A percentile compares a stretch with the other conserved stretches of the same genome.
These are phyloP conservation scores for Nitzschia sp. DNA, from an alignment of 108 stramenopile species.

Conservation along the genomic window DNA sequence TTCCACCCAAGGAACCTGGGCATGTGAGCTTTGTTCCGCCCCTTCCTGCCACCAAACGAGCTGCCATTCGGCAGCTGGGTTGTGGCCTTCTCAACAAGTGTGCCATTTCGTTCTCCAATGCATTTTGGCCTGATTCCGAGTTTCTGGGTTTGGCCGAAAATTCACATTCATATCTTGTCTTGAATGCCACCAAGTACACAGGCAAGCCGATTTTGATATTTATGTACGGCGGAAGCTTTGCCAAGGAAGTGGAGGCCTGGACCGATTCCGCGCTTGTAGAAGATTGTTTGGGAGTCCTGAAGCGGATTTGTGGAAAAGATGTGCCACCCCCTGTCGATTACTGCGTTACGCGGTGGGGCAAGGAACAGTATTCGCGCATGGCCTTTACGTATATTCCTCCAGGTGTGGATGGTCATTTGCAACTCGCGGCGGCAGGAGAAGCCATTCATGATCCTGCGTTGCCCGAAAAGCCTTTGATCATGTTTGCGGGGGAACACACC, in stretches of 20 bases:
- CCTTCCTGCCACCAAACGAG: conserved; percentile 63
- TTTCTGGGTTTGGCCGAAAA: conserved; percentile 69
- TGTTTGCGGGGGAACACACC: conserved; percentile 96
- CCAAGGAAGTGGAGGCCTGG: conserved; percentile 62
- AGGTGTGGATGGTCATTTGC: conserved; percentile 65
- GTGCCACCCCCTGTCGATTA: conserved; percentile 69
- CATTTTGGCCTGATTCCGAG: conserved; percentile 81
- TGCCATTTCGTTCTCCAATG: conserved; percentile 67
- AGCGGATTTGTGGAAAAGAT: conserved; percentile 55
- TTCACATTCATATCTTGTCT: conserved; percentile 56
- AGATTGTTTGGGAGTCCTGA: conserved; percentile 68
- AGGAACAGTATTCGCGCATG: conserved; percentile 68
- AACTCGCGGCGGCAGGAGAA: conserved; percentile 54
- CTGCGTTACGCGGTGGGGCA: conserved; percentile 74
- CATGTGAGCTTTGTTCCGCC: conserved; percentile 74
- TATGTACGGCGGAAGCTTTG: conserved; percentile 79
- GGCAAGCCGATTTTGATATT: conserved; percentile 69
- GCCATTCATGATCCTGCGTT: conserved; percentile 55
- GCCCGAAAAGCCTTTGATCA: conserved; percentile 46
- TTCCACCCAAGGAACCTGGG: conserved; percentile 45
- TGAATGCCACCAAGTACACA: conserved; percentile 51
- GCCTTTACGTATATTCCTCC: conserved; percentile 76
- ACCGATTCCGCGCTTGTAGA: conserved; percentile 62
- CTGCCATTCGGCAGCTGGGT: conserved; percentile 80
- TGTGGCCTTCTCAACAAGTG: conserved; percentile 90